A percentile compares a stretch with the other conserved stretches of the same genome.
Evolutionary conservation across 2,329 filamentous ascomycete genomes (phyloP).

Genomic region (Trichoderma guizhouense): DNA sequence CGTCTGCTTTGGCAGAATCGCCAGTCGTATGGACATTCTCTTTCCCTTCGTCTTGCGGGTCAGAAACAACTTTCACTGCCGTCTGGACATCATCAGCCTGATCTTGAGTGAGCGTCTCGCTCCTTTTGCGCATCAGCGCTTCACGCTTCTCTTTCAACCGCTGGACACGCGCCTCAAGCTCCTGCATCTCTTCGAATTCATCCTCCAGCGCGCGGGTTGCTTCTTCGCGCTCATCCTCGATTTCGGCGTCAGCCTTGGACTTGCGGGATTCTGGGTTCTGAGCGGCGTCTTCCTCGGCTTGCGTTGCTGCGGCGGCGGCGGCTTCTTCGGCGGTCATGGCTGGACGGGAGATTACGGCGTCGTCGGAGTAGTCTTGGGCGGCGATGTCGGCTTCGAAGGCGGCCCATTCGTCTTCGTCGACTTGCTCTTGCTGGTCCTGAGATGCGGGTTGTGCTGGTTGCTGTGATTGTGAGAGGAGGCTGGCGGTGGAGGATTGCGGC

Average conservation of each 20-base stretch:
- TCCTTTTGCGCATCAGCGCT: constrained; percentile 47
- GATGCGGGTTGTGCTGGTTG: constrained; percentile 4
- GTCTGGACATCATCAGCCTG: constrained; percentile 12
- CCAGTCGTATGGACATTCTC: constrained; percentile 30
- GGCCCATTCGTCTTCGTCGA: constrained; percentile 78
- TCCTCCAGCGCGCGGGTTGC: constrained; percentile 68
- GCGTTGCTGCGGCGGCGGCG: constrained; percentile 53
- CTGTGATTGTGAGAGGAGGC: constrained; percentile 17
- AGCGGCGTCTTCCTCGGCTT: constrained; percentile 39
- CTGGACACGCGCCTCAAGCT: constrained; percentile 68
- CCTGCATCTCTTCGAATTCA: constrained; percentile 81
- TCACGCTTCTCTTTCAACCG: constrained; percentile 69
- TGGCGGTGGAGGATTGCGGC: background rate
- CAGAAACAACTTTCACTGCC: background rate
- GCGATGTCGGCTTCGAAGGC: constrained; percentile 83
- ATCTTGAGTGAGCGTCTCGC: constrained; percentile 30
- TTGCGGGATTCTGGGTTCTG: constrained; percentile 40
- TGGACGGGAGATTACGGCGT: constrained; percentile 65
- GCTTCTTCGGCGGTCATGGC: constrained; percentile 64
- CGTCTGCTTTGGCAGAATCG: constrained; percentile 42
- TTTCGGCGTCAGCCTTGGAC: constrained; percentile 51
- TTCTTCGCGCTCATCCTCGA: constrained; percentile 71
- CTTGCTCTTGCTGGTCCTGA: constrained; percentile 24
- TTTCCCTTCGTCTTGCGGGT: constrained; percentile 21
- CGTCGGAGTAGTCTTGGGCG: constrained; percentile 37